These are phyloP conservation scores for Pittosporum tobira DNA, from an alignment of 129 eudicot species.

Conservation along the genomic window DNA sequence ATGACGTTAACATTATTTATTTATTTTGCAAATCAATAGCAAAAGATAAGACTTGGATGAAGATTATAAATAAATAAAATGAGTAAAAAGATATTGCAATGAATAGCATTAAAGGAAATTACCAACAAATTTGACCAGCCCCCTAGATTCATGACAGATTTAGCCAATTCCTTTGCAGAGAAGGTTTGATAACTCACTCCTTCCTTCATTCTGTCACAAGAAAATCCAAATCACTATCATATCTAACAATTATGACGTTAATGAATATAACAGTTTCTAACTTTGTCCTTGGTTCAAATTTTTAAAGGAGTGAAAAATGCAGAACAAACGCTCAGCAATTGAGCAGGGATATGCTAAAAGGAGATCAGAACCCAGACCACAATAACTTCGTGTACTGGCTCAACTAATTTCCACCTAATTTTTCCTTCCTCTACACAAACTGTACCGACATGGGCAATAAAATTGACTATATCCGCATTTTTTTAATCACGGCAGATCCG, in stretches of 20 bases:
- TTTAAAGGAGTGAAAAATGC: too few relatives aligned
- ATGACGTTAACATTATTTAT: not conserved
- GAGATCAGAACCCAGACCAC: too few relatives aligned
- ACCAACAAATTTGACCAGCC: slow-evolving; percentile 90
- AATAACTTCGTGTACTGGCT: too few relatives aligned
- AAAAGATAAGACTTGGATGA: not conserved
- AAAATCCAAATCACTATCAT: slow-evolving; percentile 20
- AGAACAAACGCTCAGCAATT: too few relatives aligned
- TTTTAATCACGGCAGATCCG: too few relatives aligned
- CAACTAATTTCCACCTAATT: too few relatives aligned
- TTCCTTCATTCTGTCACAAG: slow-evolving; percentile 36
- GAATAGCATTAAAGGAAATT: not conserved
- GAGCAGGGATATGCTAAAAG: too few relatives aligned
- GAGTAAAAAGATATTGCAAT: slow-evolving; percentile 6
- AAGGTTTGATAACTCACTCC: slow-evolving; percentile 72
- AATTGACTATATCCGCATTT: too few relatives aligned
- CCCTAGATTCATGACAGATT: slow-evolving; percentile 70
- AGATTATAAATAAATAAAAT: not conserved
- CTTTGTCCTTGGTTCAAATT: too few relatives aligned
- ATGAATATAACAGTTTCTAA: too few relatives aligned
- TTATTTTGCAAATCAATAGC: not conserved
- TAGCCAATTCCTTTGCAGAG: slow-evolving; percentile 67
- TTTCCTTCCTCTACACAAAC: too few relatives aligned
- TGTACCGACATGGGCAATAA: too few relatives aligned
- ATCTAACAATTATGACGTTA: slow-evolving; percentile 1